These are phyloP conservation scores for Colletotrichum gloeosporioides DNA, from an alignment of 2,329 filamentous ascomycete species.

Conservation along the genomic window DNA sequence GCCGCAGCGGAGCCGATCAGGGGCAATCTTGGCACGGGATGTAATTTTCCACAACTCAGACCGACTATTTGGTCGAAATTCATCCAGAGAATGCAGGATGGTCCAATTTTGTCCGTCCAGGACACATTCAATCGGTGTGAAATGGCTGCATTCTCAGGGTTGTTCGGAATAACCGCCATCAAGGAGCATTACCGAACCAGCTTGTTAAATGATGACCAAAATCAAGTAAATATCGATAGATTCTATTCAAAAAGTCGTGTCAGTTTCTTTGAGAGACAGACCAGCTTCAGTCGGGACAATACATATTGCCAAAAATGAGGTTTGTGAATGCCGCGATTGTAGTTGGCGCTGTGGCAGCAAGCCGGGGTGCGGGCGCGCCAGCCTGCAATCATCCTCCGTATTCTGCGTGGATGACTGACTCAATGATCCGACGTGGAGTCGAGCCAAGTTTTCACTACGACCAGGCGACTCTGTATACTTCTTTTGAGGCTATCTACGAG, in stretches of 20 bases:
- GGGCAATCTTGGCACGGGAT: not conserved
- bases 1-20: not conserved
- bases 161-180: not conserved
- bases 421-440: slow-evolving; percentile 46
- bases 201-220: not conserved
- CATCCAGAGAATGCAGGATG: not conserved
- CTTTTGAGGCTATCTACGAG: slow-evolving; percentile 50
- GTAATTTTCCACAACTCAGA: not conserved
- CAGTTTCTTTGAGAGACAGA: not conserved
- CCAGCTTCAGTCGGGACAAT: not conserved
- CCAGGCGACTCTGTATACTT: slow-evolving; percentile 50
- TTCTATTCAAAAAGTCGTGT: not conserved
- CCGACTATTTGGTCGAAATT: not conserved
- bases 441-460: slow-evolving; percentile 46
- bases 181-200: not conserved
- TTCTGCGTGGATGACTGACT: slow-evolving; percentile 48
- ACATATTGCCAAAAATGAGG: not conserved
- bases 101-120: not conserved
- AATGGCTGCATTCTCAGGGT: not conserved
- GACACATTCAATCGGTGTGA: not conserved
- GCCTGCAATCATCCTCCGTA: slow-evolving; percentile 22
- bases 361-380: not conserved
- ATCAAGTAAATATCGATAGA: not conserved
- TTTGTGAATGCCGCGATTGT: not conserved
- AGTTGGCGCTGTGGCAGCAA: not conserved